Evolutionary conservation across 306 rosid species (phyloP).

Genomic region (Vigna trinervia): DNA sequence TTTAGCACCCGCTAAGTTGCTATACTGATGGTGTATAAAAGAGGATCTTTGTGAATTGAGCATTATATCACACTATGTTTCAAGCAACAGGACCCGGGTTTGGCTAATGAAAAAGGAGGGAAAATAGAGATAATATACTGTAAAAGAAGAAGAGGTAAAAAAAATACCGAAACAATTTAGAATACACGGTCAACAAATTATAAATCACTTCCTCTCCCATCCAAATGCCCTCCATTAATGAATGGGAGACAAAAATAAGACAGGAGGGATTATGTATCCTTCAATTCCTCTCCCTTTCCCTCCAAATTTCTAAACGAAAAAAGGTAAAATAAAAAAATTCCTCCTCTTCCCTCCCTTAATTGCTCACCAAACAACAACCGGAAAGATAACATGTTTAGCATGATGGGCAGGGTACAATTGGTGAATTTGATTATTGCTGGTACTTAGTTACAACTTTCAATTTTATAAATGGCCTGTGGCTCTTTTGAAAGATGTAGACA

Average conservation of each 20-base stretch:
- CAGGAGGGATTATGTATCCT: neutral
- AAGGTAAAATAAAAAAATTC: neutral
- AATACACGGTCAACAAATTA: neutral
- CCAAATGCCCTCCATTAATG: neutral
- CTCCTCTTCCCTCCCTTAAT: neutral
- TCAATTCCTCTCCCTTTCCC: neutral
- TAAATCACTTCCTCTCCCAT: neutral
- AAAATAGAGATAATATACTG: neutral
- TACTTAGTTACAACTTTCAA: too few species aligned
- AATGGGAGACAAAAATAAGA: neutral
- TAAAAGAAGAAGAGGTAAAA: neutral
- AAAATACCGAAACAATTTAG: neutral
- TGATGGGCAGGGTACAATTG: too few species aligned
- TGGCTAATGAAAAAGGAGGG: neutral
- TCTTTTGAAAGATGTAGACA: too few species aligned
- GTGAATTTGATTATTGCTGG: too few species aligned
- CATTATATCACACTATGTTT: too few species aligned
- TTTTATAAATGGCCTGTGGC: too few species aligned
- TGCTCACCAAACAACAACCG: neutral
- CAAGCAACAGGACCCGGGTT: neutral
- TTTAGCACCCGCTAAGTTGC: too few species aligned
- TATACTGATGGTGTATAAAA: too few species aligned
- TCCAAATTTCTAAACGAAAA: neutral
- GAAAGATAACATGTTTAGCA: too few species aligned
- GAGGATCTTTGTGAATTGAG: too few species aligned